Conservation (phyloP, 169 alveolate species). For the Eimeria acervulina region DNA sequence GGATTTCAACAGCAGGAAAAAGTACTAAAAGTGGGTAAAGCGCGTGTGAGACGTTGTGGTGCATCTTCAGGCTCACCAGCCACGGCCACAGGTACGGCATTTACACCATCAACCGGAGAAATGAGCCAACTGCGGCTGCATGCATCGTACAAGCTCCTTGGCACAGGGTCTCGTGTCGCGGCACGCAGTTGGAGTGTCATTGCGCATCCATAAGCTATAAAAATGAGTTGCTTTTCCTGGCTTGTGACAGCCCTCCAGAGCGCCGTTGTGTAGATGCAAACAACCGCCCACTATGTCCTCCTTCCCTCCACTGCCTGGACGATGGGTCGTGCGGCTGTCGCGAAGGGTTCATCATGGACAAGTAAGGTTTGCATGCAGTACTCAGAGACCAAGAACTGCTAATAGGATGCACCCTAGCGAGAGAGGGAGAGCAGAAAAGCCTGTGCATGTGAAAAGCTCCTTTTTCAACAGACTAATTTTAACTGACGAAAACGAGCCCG, state of each 20-base stretch:
- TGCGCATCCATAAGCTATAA: background rate
- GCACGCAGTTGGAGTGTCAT: background rate
- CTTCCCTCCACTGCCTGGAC: constrained; percentile 79
- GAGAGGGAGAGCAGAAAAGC: background rate
- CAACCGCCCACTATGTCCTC: constrained; percentile 64
- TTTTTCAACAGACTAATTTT: background rate
- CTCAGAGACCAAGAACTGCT: background rate
- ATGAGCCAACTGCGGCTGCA: background rate
- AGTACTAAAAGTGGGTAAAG: background rate
- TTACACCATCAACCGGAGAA: background rate
- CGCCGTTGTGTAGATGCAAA: constrained; percentile 40
- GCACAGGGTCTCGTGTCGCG: background rate
- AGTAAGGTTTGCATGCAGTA: constrained; percentile 40
- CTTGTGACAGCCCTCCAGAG: background rate
- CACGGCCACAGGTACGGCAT: constrained; percentile 41
- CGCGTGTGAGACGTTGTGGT: background rate
- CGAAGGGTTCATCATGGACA: constrained; percentile 73
- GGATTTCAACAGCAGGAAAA: background rate
- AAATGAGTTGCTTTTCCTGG: background rate
- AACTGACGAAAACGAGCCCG: background rate
- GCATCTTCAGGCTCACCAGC: constrained; percentile 46
- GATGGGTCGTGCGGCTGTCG: constrained; percentile 83
- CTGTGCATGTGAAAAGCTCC: background rate
- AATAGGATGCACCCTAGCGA: background rate
- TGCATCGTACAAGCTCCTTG: background rate